Conservation (phyloP, 2,329 filamentous ascomycete species). For the Spiromastix sp. region DNA sequence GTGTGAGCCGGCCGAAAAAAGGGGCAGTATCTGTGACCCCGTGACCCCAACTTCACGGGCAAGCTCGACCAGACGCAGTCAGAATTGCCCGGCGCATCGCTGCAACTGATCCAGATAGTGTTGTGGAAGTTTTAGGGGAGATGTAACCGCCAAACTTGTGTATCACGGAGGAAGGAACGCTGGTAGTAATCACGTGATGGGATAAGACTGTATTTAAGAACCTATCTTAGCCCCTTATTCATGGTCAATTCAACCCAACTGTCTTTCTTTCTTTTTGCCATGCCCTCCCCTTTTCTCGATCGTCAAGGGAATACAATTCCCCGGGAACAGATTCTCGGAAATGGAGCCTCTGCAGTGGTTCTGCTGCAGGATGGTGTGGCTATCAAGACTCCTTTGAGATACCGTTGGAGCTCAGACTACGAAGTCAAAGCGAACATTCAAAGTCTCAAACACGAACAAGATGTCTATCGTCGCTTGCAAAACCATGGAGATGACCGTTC, state of each 20-base stretch:
- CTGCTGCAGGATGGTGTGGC: neutral
- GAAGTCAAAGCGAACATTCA: neutral
- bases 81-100: slow-evolving; percentile 4
- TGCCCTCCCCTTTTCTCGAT: neutral
- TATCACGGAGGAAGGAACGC: too few relatives aligned
- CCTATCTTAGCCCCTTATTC: too few relatives aligned
- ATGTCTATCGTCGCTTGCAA: neutral
- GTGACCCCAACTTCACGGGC: slow-evolving; percentile 1
- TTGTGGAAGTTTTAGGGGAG: too few relatives aligned
- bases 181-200: too few relatives aligned
- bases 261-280: too few relatives aligned
- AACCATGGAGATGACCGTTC: too few relatives aligned
- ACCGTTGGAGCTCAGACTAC: neutral
- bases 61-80: slow-evolving; percentile 4
- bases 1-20: slow-evolving; percentile 5
- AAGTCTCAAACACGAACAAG: neutral
- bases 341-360: neutral
- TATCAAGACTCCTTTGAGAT: neutral
- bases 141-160: too few relatives aligned
- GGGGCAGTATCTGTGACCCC: neutral
- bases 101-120: too few relatives aligned
- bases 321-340: neutral
- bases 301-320: neutral
- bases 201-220: too few relatives aligned
- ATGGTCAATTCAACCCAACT: too few relatives aligned